Evolutionary conservation across 2,329 filamentous ascomycete genomes (phyloP), one percentile per base, ranked within the genome.

Genomic region (Arthrobotrys iridis): DNA sequence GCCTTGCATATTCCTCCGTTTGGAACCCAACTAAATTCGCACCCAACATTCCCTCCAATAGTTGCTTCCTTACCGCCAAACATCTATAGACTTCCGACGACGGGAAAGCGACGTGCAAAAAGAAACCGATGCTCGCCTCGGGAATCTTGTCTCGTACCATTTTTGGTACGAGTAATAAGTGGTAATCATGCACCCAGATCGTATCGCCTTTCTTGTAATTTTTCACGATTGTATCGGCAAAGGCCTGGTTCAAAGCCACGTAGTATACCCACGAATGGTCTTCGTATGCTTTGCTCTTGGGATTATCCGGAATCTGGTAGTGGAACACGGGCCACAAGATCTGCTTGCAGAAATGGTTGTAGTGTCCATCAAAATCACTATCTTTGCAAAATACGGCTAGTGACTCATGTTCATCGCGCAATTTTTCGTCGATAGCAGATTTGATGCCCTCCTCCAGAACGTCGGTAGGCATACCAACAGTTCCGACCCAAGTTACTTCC

Each of bases 261-360:
- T 98, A 98, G 84, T 92, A 96, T 78, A 93, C 88, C 93, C 93
- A 98, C 0, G 93, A 97, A 82, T 98, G 93, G 79, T 98, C 94
- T 82, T 96, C 91, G 82, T 97, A 98, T 0, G 94, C 94, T 28
- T 98, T 98, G 88, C 93, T 97, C 86, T 97, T 97, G 24, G 94
- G 94, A 81, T 96, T 96, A 81, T 98, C 95, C 0, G 94, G 95
- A 73, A 98, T 96, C 82, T 97, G 93, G 82, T 98, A 98, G 83
- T 98, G 93, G 82, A 98, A 96, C 74, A 97, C 93, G 0, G 94
- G 94, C 94, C 94, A 98, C 4, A 98, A 86, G 65, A 98, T 97
- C 80, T 94, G 93, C 84, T 98, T 98, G 89, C 93, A 97, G 81
- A 95, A 98, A 83, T 97, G 93, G 10, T 90, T 88, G 81, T 98